These are phyloP conservation scores for Cucumis hystrix DNA, from an alignment of 306 rosid species.

Conservation along the genomic window DNA sequence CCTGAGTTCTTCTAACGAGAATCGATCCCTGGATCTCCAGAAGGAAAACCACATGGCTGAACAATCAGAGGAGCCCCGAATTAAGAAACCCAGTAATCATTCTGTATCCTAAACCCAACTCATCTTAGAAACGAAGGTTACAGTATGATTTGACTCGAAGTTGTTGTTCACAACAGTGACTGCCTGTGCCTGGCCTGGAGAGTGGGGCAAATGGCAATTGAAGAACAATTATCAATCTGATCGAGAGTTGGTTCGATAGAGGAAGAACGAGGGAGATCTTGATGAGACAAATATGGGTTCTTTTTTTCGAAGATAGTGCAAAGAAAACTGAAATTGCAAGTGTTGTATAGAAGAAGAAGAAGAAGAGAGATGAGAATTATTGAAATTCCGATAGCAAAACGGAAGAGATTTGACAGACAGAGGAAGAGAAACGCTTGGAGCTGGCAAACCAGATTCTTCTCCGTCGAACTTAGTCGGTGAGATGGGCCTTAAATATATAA, in stretches of 20 bases:
- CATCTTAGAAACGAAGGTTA: neutral
- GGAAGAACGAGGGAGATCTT: neutral
- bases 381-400: neutral
- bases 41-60: conserved; percentile 77
- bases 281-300: neutral
- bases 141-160: neutral
- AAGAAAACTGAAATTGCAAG: neutral
- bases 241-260: neutral
- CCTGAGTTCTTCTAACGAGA: conserved; percentile 86
- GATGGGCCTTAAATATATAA: neutral
- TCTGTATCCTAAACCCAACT: neutral
- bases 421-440: neutral
- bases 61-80: conserved; percentile 27
- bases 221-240: neutral
- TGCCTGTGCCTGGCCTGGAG: neutral
- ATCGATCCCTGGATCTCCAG: conserved; percentile 85
- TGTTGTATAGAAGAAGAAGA: neutral
- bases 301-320: neutral
- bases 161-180: neutral
- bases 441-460: neutral
- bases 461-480: neutral
- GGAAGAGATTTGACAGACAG: neutral
- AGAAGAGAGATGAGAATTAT: neutral
- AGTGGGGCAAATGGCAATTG: neutral
- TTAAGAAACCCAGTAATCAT: conserved; percentile 19